Base-by-base conservation (phyloP, 495 filamentous ascomycete species). In the Podospora anserina region DNA sequence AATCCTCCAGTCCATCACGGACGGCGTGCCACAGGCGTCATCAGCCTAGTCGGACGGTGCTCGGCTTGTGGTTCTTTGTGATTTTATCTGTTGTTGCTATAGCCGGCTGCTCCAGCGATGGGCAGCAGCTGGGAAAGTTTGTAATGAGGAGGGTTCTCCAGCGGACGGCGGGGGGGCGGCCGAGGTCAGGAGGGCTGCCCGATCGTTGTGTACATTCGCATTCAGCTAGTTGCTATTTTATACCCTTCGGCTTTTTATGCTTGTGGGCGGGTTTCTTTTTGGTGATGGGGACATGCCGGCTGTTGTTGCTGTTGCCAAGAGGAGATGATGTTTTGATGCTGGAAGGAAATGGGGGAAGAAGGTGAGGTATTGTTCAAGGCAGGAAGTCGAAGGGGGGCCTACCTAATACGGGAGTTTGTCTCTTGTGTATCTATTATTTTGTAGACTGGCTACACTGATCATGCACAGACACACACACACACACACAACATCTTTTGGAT, bases 1-100 rank as follows among this genome's bases (percentile, higher is more conserved):
- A 28, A 79, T 83, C 71, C 77, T 84, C 65, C 77, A 81, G 66
- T 75, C 79, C 27, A 78, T 83, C 61, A 75, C 75, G 26, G 77
- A 81, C 63, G 39, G 39, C 39, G 67, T 78, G 56, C 23, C 23
- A 23, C 72, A 69, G 69, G 61, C 62, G 26, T 15, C 49, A n/a
- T 4, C 60, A 15, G 58, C 54, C 61, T 66, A 44, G 61, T 49
- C 16, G 32, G 30, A 30, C n/a, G n/a, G 13, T 49, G 7, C 34
- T 63, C 61, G 20, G 3, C 18, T 63, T 63, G n/a, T 2, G 23
- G 23, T 34, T 44, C 61, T 63, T 63, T 32, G 30, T 20, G 27
- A 32, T 49, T 63, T 63, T 23, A 49, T n/a, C 32, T 32, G 13
- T 53, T 63, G 9, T 28, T 63, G 9, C 13, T 63, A 19, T 63